A percentile compares a stretch with the other conserved stretches of the same genome.
These are phyloP conservation scores for Suhomyces faveliae DNA, from an alignment of 805 yeast genomes.

Conservation along the genomic window DNA sequence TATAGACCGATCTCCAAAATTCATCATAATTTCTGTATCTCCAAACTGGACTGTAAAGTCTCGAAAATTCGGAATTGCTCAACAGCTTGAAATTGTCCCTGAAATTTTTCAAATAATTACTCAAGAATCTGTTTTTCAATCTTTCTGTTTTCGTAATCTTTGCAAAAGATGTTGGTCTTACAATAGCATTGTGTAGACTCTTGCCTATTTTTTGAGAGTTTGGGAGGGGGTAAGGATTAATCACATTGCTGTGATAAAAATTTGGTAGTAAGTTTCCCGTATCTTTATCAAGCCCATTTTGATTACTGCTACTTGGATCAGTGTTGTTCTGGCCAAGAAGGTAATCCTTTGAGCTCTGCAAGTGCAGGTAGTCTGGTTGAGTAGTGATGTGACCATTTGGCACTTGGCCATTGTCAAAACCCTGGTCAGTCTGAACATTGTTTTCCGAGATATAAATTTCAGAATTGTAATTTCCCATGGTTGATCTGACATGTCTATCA, in stretches of 20 bases:
- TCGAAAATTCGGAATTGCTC: slow-evolving; percentile 13
- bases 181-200: slow-evolving; percentile 21
- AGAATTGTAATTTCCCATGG: neutral
- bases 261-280: neutral
- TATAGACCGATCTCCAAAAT: slow-evolving; percentile 33
- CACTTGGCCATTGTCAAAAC: neutral
- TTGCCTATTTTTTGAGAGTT: neutral
- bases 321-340: neutral
- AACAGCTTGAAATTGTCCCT: slow-evolving; percentile 13
- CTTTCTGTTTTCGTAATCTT: slow-evolving; percentile 10
- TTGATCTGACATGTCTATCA: slow-evolving; percentile 2
- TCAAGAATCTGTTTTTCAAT: slow-evolving; percentile 15
- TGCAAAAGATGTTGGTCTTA: slow-evolving; percentile 11
- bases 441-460: neutral
- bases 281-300: neutral
- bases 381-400: neutral
- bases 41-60: slow-evolving; percentile 27
- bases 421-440: neutral
- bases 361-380: neutral
- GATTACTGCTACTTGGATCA: neutral
- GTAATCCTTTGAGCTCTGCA: neutral
- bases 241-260: slow-evolving; percentile 5
- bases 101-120: slow-evolving; percentile 12
- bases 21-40: slow-evolving; percentile 15
- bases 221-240: slow-evolving; percentile 11